These are phyloP conservation scores for Trichoderma arundinaceum DNA, from an alignment of 2,329 filamentous ascomycete species.

Conservation along the genomic window DNA sequence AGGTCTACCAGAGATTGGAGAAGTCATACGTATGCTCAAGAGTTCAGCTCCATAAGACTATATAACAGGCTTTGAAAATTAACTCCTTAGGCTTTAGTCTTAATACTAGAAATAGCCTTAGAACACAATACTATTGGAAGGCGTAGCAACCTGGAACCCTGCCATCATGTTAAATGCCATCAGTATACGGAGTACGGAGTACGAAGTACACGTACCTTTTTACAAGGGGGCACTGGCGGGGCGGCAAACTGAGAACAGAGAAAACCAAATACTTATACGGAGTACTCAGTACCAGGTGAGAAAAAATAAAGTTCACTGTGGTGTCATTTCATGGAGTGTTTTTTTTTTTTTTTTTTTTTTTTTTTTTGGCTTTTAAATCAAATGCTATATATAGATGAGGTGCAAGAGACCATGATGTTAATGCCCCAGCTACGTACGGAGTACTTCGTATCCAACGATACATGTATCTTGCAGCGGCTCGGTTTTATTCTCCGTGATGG, in stretches of 20 bases:
- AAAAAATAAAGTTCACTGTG: not conserved
- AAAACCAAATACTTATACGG: no score
- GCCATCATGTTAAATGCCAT: not conserved
- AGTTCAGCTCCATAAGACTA: not conserved
- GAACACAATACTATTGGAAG: not conserved
- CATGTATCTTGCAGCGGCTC: constrained; percentile 8
- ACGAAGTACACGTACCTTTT: not conserved
- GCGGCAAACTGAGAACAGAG: not conserved
- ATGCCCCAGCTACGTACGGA: not conserved
- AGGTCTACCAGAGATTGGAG: constrained; percentile 1
- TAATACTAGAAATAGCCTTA: not conserved
- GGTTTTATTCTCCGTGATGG: constrained; percentile 20
- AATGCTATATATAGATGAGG: not conserved
- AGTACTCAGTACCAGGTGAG: no score
- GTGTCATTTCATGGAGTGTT: not conserved
- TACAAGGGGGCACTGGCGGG: not conserved
- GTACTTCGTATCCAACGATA: not conserved
- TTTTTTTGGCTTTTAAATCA: no score
- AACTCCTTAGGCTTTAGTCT: not conserved
- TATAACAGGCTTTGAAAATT: not conserved
- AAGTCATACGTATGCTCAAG: not conserved
- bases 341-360: no score
- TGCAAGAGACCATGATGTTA: not conserved
- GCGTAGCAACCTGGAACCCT: constrained; percentile 16
- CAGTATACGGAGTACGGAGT: no score